Base-by-base conservation (phyloP, 345 rosid genomes). In the Sisymbrium altissimum region DNA sequence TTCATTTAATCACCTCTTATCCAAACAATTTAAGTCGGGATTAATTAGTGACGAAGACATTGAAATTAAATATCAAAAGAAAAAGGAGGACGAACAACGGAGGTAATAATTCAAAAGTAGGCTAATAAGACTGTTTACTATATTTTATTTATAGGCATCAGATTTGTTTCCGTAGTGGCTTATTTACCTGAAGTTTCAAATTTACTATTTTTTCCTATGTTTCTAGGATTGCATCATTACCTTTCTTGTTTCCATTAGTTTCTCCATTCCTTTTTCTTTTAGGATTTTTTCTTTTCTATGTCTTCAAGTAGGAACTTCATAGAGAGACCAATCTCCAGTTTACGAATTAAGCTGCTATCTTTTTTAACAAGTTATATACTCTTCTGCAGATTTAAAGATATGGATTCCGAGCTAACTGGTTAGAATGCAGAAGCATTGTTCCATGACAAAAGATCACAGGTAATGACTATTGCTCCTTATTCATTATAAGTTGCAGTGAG, bases 361-460 rank as follows among this genome's bases (percentile, higher is more conserved):
- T 40, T 10, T 50, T 18, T 61, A 30, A 69, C 56, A 68, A 40
- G 11, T 11, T 30, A 19, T 29, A 4, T 73, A 49, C 36, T 15
- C 30, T 38, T 59, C 33, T 67, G 61, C 78, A 89, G n/a, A 88
- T n/a, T n/a, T n/a, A n/a, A 81, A 38, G 81, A 79, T 45, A 84
- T 91, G 95, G 95, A 89, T 81, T 84, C 90, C 56, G 76, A 85
- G 77, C 7, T 80, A 59, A 89, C 86, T 27, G 97, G 97, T 33
- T 77, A 68, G 65, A 93, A 87, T 66, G 93, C 92, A 30, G 93
- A 85, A 80, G 82, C 91, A 35, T 87, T 94, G 38, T 91, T 73
- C 79, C 96, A 96, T 73, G 97, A 89, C 80, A 93, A 87, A 78
- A n/a, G n/a, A 75, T 35, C 55, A 81, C 84, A 87, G 93, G 97